Percentiles rank a stretch among this genome's conserved stretches.
These are phyloP conservation scores for Marasmius fiardii DNA, from an alignment of 1,284 basidiomycete species.

Conservation along the genomic window DNA sequence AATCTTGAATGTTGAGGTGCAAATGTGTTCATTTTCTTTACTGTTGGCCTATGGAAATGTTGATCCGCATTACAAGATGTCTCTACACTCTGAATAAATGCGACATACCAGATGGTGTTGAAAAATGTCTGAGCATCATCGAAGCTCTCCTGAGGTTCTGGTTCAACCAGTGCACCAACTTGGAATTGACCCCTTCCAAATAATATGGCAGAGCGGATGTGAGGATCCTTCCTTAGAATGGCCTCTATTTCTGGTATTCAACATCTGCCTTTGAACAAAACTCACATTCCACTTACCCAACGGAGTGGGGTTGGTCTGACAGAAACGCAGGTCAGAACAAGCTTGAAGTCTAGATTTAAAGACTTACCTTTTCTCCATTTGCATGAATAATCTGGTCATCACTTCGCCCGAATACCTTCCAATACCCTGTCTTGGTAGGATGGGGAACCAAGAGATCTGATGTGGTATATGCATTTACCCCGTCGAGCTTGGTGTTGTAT, in stretches of 20 bases:
- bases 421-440: slow-evolving; percentile 38
- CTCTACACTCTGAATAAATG: no score
- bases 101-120: slow-evolving; percentile 24
- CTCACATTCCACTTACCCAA: slow-evolving; percentile 22
- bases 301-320: slow-evolving; percentile 33
- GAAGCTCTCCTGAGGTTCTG: slow-evolving; percentile 19
- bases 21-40: slow-evolving; percentile 36
- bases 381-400: slow-evolving; percentile 53
- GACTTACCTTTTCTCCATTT: slow-evolving; percentile 46
- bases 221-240: slow-evolving; percentile 23
- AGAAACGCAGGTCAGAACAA: slow-evolving; percentile 12
- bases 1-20: slow-evolving; percentile 38
- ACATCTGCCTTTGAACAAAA: no score
- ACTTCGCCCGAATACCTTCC: slow-evolving; percentile 41
- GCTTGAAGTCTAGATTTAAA: neutral
- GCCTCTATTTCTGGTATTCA: no score
- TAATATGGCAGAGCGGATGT: slow-evolving; percentile 23
- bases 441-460: slow-evolving; percentile 43
- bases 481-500: slow-evolving; percentile 20
- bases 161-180: slow-evolving; percentile 29
- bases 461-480: slow-evolving; percentile 26
- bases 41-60: slow-evolving; percentile 25
- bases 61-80: no score
- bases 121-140: slow-evolving; percentile 20
- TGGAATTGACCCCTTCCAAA: slow-evolving; percentile 30